Base-by-base conservation (phyloP, 2,329 filamentous ascomycete genomes). In the Botryosphaeria dothidea region DNA sequence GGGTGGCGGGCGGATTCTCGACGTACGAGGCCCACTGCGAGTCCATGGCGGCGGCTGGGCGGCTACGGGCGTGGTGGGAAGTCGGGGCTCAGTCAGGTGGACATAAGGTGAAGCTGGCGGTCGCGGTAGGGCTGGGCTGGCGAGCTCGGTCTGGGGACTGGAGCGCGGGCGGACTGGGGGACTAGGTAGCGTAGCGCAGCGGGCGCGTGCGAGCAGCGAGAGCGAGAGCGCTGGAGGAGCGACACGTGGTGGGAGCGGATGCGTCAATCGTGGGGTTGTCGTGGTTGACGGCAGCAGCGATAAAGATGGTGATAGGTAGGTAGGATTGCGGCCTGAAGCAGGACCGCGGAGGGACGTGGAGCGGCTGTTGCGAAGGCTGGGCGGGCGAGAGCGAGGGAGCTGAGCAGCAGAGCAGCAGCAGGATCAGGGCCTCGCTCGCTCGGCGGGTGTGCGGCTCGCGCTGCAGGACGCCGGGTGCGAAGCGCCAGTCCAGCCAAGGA, bases 1-100 rank as follows among this genome's bases (percentile, higher is more conserved):
- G 63, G 56, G 54, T 38, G n/a, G 54, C 38, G 34, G 68, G 69
- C 65, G 74, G 70, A 63, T 46, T 65, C 36, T 65, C 63, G 63
- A 61, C 56, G 46, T 60, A 65, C 34, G 63, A 65, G 41, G 54
- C 63, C 63, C 63, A 65, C 54, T 65, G 63, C 56, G 63, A 61
- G 54, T 65, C 63, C 63, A 65, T 65, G 36, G 63, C 49, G 48
- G 62, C 51, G 38, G 62, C 46, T 41, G 57, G 43, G 66, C 23
- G 31, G 65, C 29, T 46, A 62, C 25, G 38, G 46, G 62, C 43
- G 46, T 64, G 49, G 64, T 64, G 67, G 46, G 25, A 29, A 49
- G 62, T n/a, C 8, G 27, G 45, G 52, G 29, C 34, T 65, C 56
- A 65, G 9, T 15, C 17, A 34, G 54, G 63, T 52, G 54, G 21